phyloP scores from a whole-genome alignment of 768 basidiomycete genomes.

The Lanmaoa pseudosensibilis region DNA sequence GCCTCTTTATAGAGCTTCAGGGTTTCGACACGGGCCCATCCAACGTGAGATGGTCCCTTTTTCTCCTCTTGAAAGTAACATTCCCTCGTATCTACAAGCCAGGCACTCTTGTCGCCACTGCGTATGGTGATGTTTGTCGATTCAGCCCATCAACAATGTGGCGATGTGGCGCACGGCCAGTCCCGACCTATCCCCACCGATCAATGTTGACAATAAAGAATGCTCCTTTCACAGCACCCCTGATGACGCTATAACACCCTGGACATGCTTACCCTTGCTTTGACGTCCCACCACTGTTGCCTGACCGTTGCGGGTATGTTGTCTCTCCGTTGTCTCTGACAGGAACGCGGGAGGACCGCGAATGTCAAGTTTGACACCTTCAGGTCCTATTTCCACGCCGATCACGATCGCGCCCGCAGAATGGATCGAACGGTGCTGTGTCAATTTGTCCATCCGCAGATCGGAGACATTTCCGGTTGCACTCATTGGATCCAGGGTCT shows the following conservation, averaged over 20 bases:
- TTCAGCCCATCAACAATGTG: conserved; percentile 10
- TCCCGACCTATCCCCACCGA: conserved; percentile 1
- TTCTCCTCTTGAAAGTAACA: not conserved
- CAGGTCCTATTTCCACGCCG: conserved; percentile 10
- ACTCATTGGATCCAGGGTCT: conserved; percentile 2
- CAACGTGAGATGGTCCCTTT: not conserved
- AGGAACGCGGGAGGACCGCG: conserved; percentile 3
- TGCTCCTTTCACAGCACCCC: not conserved
- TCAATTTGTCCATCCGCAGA: conserved; percentile 15
- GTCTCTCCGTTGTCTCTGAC: not conserved
- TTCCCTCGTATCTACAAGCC: not conserved
- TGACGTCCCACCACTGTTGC: not conserved
- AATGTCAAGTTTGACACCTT: conserved; percentile 1
- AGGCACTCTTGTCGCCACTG: conserved; percentile 24
- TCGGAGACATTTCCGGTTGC: conserved; percentile 8
- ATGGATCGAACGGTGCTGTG: conserved; percentile 7
- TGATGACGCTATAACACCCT: not conserved
- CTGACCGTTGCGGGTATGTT: not conserved
- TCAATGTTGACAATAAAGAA: conserved; percentile 1
- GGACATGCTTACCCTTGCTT: not conserved
- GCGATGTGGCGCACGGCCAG: conserved; percentile 22
- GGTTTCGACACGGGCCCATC: not conserved
- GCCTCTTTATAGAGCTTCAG: too few relatives aligned
- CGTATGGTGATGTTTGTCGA: conserved; percentile 2
- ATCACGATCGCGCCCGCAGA: conserved; percentile 22